Base-by-base conservation (phyloP, 2,329 filamentous ascomycete genomes). In the Sporothrix luriei region DNA sequence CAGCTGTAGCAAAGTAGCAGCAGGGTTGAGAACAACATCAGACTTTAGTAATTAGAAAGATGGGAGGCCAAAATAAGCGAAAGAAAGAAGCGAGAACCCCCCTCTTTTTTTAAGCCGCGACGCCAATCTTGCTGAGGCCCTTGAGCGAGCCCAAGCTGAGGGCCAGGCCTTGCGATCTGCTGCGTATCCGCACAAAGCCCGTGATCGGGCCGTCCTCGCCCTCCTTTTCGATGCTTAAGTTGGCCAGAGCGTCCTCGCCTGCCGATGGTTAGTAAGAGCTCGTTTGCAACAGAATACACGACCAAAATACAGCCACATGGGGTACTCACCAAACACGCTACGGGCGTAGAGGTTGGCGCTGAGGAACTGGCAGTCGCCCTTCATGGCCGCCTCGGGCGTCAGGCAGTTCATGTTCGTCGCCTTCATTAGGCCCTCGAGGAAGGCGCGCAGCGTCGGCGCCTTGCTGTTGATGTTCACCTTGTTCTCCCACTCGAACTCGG, bases 391-490 rank as follows among this genome's bases (percentile, higher is more conserved):
- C 78, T 98, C 95, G 3, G 95, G 95, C 7, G 95, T 99, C 76
- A 99, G 82, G 80, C 95, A 99, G 79, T 90, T 95, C 95, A 99
- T 99, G 81, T 99, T 98, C 68, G 95, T 99, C 79, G 91, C 94
- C 72, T 93, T 93, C 95, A 98, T 98, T 71, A 99, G 84, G 78
- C 97, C 91, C 75, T 92, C 90, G 73, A 99, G 83, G 87, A 99
- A 99, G 24, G 96, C 93, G 65, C 94, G 88, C 72, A 99, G 84
- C 38, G 88, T 91, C 84, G 94, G 97, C 74, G 92, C 93, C 85
- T 97, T 98, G 73, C 92, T 96, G 82, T 97, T 97, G 83, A 99
- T 98, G 83, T 99, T 99, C 80, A 99, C 94, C 87, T 99, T 99
- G 84, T 99, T 99, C 85, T 99, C 95, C 95, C 95, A 99, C 79